Conservation (phyloP, 2,329 filamentous ascomycete genomes). For the Alternaria brassicae region DNA sequence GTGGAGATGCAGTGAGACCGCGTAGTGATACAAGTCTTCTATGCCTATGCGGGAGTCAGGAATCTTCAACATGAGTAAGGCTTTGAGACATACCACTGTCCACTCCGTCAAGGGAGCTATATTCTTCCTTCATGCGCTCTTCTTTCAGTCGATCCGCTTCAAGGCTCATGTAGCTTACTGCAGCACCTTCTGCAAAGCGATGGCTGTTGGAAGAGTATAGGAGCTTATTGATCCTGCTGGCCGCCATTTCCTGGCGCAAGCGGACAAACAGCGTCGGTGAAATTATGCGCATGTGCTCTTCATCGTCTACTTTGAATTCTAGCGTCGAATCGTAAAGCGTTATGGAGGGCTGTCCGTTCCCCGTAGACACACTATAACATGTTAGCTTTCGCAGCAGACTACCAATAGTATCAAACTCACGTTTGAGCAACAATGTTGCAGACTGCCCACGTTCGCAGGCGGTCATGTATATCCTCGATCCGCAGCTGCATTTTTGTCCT, state of each 20-base stretch:
- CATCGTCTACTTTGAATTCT: slow-evolving; percentile 49
- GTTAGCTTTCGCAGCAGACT: slow-evolving; percentile 16
- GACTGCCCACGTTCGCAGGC: slow-evolving; percentile 81
- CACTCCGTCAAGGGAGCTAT: slow-evolving; percentile 41
- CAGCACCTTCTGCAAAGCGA: slow-evolving; percentile 41
- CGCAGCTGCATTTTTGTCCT: slow-evolving; percentile 76
- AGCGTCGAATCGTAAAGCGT: slow-evolving; percentile 79
- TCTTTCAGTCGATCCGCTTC: slow-evolving; percentile 48
- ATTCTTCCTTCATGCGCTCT: slow-evolving; percentile 35
- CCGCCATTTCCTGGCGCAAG: slow-evolving; percentile 49
- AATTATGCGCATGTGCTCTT: slow-evolving; percentile 48
- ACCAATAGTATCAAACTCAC: slow-evolving; percentile 46
- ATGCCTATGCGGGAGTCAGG: slow-evolving; percentile 50
- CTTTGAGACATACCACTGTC: slow-evolving; percentile 36
- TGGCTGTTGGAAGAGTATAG: slow-evolving; percentile 46
- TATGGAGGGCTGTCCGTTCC: slow-evolving; percentile 81
- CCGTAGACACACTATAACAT: slow-evolving; percentile 72
- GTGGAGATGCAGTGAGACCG: slow-evolving; percentile 76
- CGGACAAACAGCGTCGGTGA: slow-evolving; percentile 47
- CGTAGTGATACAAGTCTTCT: slow-evolving; percentile 70
- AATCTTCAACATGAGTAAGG: slow-evolving; percentile 25
- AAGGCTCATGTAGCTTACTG: slow-evolving; percentile 45
- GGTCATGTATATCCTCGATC: slow-evolving; percentile 79
- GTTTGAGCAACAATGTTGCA: slow-evolving; percentile 84
- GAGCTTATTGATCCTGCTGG: slow-evolving; percentile 48